Percentiles rank a stretch among this genome's conserved stretches.
Conservation (phyloP, 1,284 basidiomycete species). For the Tilletia horrida region DNA sequence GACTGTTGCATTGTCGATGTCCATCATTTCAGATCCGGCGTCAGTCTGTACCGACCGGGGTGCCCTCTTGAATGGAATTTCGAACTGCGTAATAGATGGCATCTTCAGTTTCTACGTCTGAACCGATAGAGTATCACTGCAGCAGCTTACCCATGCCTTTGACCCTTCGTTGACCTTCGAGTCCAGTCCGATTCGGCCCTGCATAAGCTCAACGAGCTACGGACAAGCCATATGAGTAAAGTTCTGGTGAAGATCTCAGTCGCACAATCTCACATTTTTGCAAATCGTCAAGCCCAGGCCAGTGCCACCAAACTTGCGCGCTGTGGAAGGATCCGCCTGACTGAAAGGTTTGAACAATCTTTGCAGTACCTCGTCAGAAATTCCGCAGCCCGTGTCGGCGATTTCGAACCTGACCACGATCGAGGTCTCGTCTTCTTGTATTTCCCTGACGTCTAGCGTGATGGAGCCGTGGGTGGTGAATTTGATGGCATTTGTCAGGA, state of each 20-base stretch:
- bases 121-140: neutral
- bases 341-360: conserved; percentile 55
- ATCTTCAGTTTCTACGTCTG: neutral
- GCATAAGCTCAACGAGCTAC: conserved; percentile 44
- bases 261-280: conserved; percentile 28
- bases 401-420: conserved; percentile 51
- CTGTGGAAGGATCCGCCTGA: conserved; percentile 49
- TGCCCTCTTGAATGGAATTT: conserved; percentile 44
- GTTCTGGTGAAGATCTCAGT: too few relatives aligned
- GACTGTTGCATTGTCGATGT: conserved; percentile 26
- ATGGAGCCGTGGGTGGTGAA: conserved; percentile 54
- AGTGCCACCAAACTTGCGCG: conserved; percentile 46
- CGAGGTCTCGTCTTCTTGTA: conserved; percentile 41
- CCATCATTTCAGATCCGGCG: conserved; percentile 28
- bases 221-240: neutral
- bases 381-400: conserved; percentile 55
- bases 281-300: conserved; percentile 49
- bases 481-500: conserved; percentile 57
- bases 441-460: conserved; percentile 42
- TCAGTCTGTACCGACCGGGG: conserved; percentile 26
- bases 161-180: conserved; percentile 49
- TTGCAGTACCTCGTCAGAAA: conserved; percentile 45
- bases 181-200: conserved; percentile 46
- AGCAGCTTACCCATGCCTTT: conserved; percentile 33
- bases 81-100: conserved; percentile 25